These are phyloP conservation scores for Gentiana straminea DNA, from an alignment of 257 asterid species.

Conservation along the genomic window DNA sequence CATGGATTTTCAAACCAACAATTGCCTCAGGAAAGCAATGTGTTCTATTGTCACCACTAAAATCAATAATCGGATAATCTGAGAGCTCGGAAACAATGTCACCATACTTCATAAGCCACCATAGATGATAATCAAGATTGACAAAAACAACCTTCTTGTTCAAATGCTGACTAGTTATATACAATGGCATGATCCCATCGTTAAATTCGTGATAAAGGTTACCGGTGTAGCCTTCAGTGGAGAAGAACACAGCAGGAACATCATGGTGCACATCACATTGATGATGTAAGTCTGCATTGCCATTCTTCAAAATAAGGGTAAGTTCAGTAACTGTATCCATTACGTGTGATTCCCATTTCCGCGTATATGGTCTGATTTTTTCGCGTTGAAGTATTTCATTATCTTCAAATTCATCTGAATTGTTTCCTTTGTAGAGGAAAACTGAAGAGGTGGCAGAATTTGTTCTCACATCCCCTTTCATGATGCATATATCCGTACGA, in stretches of 20 bases:
- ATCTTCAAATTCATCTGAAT: constrained; percentile 2
- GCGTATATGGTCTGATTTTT: constrained; percentile 69
- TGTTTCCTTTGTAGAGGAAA: constrained; percentile 27
- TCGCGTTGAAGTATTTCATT: constrained; percentile 41
- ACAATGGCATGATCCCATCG: constrained; percentile 69
- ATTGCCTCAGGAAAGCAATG: constrained; percentile 75
- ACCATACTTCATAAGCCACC: constrained; percentile 42
- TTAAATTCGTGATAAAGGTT: constrained; percentile 77
- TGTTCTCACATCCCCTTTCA: constrained; percentile 83
- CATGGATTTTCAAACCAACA: constrained; percentile 68
- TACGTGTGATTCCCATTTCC: constrained; percentile 78
- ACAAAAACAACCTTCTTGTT: constrained; percentile 36
- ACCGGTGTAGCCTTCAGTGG: constrained; percentile 69
- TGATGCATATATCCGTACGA: constrained; percentile 62
- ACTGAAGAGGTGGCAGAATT: constrained; percentile 46
- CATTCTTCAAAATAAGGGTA: constrained; percentile 33
- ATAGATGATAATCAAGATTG: constrained; percentile 40
- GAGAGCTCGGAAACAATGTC: constrained; percentile 35
- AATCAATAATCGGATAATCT: constrained; percentile 32
- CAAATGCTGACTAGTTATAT: constrained; percentile 48
- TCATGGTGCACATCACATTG: constrained; percentile 57
- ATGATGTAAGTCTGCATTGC: constrained; percentile 12
- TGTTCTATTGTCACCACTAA: constrained; percentile 32
- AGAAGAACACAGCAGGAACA: constrained; percentile 69
- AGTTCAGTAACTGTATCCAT: constrained; percentile 66